Evolutionary conservation across 2,329 filamentous ascomycete species (phyloP).

Genomic region (Penicillium sp.): DNA sequence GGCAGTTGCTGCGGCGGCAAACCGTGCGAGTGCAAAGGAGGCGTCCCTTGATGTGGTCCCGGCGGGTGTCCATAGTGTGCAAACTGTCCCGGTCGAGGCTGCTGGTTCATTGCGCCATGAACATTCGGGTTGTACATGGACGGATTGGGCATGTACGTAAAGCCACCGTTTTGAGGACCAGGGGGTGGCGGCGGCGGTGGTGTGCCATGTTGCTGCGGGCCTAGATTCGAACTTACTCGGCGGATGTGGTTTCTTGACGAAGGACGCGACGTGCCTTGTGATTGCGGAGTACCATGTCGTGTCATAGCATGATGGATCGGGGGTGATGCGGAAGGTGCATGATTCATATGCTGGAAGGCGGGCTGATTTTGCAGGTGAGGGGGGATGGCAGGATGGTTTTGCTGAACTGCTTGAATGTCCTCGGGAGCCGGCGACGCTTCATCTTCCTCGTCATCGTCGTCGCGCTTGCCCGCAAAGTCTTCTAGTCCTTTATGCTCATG

Average conservation of each 20-base stretch:
- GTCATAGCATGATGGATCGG: constrained; percentile 76
- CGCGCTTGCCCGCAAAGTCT: constrained; percentile 79
- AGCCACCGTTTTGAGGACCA: constrained; percentile 62
- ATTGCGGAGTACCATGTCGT: constrained; percentile 79
- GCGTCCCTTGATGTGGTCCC: constrained; percentile 36
- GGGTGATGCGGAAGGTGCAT: constrained; percentile 83
- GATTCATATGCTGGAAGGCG: constrained; percentile 76
- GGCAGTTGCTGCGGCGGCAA: constrained; percentile 31
- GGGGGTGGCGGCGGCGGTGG: constrained; percentile 59
- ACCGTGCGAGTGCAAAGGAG: constrained; percentile 24
- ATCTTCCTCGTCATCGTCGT: constrained; percentile 76
- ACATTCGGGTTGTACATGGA: constrained; percentile 75
- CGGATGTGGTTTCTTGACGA: constrained; percentile 77
- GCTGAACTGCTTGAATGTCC: constrained; percentile 55
- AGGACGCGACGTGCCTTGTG: constrained; percentile 70
- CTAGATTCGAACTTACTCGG: constrained; percentile 71
- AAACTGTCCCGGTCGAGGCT: constrained; percentile 46
- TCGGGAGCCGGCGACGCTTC: constrained; percentile 70
- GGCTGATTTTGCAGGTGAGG: constrained; percentile 67
- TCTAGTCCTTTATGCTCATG: constrained; percentile 95
- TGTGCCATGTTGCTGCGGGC: constrained; percentile 62
- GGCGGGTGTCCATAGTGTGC: constrained; percentile 45
- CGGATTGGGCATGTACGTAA: constrained; percentile 80
- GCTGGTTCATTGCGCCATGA: constrained; percentile 47
- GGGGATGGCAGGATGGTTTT: constrained; percentile 61